Conservation (phyloP, 768 basidiomycete genomes). For the Russula olivacea region DNA sequence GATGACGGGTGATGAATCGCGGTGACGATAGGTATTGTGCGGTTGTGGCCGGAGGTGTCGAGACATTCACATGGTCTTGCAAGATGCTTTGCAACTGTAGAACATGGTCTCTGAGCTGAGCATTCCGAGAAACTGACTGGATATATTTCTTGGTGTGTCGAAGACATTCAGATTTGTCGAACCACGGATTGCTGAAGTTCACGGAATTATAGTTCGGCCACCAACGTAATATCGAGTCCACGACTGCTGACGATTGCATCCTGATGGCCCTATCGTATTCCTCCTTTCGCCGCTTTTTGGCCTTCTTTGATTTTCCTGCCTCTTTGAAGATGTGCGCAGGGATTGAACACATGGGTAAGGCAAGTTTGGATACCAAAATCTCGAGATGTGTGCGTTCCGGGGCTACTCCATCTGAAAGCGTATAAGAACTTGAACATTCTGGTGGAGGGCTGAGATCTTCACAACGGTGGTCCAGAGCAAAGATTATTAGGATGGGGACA, state of each 20-base stretch:
- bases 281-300: background rate
- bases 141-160: background rate
- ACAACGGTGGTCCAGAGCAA: constrained; percentile 2
- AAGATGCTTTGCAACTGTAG: background rate
- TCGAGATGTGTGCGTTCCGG: background rate
- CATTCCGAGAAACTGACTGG: constrained; percentile 1
- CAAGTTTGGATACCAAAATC: background rate
- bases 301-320: background rate
- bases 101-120: background rate
- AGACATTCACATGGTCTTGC: background rate
- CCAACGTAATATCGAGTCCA: background rate
- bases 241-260: background rate
- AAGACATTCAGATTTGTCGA: background rate
- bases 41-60: background rate
- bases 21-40: background rate
- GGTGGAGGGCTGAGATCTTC: background rate
- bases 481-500: background rate
- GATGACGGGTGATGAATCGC: background rate
- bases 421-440: background rate
- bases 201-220: background rate
- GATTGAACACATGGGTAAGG: background rate
- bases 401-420: constrained; percentile 4
- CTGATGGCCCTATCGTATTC: background rate
- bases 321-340: background rate
- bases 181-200: background rate